Evolutionary conservation across 768 basidiomycete species (phyloP), one percentile per base, ranked within the genome.

Genomic region (Trametes sanguinea): DNA sequence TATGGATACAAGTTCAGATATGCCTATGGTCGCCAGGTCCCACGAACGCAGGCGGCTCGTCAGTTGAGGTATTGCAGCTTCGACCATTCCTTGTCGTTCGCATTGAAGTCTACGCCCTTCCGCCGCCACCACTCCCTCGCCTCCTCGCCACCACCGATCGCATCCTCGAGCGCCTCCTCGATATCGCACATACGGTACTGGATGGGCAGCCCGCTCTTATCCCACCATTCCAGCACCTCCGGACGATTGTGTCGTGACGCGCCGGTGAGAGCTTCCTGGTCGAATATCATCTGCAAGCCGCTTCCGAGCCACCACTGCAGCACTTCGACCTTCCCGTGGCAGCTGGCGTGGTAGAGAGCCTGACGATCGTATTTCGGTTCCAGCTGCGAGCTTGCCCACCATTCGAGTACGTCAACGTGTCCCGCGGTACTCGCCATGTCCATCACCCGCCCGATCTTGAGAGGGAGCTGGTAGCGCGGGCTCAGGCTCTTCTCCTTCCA

Each of bases 121-220:
- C 75, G 73, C 71, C 80, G 83, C 92, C 92, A 95, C 92, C 92
- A 95, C 57, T 76, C 77, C 69, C 90, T 81, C 10, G 87, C 90
- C 50, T 78, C 83, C 63, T 87, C 83, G 11, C 91, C 90, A n/a
- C 87, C 88, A 7, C 88, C 87, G 53, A 92, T 89, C 0, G 90
- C 88, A 66, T 95, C 93, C 71, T 94, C 93, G 67, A 95, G 73
- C 3, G 93, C 93, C 77, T 94, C 93, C 70, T 95, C 93, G 52
- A 95, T 86, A 72, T 95, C 93, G 70, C 93, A 94, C 83, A 93
- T 86, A 55, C 94, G 84, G 74, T 93, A 95, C 68, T 90, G 89
- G 60, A 94, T 85, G 3, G 89, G 82, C 52, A 94, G 77, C 6
- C 88, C 88, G 44, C 84, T 88, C 68, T 83, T 83, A 64, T 90